Evolutionary conservation across 2,329 filamentous ascomycete species (phyloP).

Genomic region (Aspergillus transmontanensis): DNA sequence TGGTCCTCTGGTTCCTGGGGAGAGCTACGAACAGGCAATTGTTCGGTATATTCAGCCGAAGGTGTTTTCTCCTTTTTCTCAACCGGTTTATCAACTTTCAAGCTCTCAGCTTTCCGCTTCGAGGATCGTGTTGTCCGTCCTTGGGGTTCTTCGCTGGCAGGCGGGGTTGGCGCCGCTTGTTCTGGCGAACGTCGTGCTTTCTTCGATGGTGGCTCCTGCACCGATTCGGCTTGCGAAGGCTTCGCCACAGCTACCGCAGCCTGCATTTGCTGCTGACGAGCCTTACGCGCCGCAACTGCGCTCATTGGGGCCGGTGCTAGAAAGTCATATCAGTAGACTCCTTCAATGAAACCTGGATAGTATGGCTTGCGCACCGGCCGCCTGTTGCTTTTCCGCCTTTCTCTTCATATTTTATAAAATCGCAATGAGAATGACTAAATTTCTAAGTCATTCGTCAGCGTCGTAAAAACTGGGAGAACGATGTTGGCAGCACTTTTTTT

Average conservation of each 20-base stretch:
- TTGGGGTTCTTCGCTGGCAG: conserved; percentile 17
- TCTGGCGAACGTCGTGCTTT: conserved; percentile 33
- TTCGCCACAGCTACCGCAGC: conserved; percentile 21
- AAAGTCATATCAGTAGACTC: conserved; percentile 14
- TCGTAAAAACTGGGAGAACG: not conserved
- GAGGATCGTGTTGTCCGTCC: conserved; percentile 23
- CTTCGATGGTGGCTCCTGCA: conserved; percentile 39
- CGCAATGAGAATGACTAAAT: not conserved
- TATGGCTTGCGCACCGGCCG: conserved; percentile 28
- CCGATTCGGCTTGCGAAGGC: conserved; percentile 20
- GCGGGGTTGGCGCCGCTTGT: conserved; percentile 16
- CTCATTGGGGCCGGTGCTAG: conserved; percentile 38
- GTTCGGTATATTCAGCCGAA: conserved; percentile 9
- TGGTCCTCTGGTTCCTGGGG: conserved; percentile 9
- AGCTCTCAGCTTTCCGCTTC: conserved; percentile 21
- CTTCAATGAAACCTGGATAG: not conserved
- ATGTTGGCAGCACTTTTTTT: not conserved
- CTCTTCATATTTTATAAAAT: conserved; percentile 33
- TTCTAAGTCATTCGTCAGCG: not conserved
- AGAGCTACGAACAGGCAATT: not conserved
- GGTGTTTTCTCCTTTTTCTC: conserved; percentile 11
- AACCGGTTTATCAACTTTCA: conserved; percentile 15
- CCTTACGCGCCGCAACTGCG: conserved; percentile 47
- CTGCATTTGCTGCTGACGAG: conserved; percentile 38
- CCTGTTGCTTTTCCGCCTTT: conserved; percentile 41